Conservation (phyloP, 805 yeast genomes). For the Kluyveromyces starmeri region DNA sequence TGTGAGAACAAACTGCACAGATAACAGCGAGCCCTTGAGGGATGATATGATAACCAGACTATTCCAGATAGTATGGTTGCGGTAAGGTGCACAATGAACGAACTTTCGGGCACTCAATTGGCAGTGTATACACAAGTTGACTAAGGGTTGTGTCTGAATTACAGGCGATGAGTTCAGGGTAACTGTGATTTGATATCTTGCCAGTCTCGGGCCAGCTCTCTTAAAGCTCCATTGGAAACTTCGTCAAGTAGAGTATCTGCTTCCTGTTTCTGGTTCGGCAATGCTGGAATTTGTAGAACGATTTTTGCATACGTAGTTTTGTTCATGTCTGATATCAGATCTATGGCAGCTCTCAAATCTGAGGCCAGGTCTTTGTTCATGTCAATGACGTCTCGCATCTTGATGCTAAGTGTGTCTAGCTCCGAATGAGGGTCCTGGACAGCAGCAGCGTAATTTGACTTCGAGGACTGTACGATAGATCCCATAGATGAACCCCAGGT, state of each 20-base stretch:
- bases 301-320: background rate
- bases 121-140: too few relatives aligned
- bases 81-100: too few relatives aligned
- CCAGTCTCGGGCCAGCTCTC: slow-evolving; percentile 3
- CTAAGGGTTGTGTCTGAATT: too few relatives aligned
- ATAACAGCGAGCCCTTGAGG: too few relatives aligned
- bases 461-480: background rate
- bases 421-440: background rate
- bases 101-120: too few relatives aligned
- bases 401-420: background rate
- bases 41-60: too few relatives aligned
- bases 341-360: background rate
- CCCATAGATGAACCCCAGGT: background rate
- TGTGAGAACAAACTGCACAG: too few relatives aligned
- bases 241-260: background rate
- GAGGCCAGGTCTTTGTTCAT: background rate
- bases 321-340: background rate
- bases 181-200: slow-evolving; percentile 2
- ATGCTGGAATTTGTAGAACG: background rate
- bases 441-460: background rate
- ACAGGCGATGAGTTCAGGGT: background rate
- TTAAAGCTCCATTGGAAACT: background rate
- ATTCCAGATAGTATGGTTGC: too few relatives aligned
- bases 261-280: background rate
- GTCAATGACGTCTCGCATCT: background rate